These are phyloP conservation scores for Crucihimalaya himalaica DNA, from an alignment of 345 rosid species.

Conservation along the genomic window DNA sequence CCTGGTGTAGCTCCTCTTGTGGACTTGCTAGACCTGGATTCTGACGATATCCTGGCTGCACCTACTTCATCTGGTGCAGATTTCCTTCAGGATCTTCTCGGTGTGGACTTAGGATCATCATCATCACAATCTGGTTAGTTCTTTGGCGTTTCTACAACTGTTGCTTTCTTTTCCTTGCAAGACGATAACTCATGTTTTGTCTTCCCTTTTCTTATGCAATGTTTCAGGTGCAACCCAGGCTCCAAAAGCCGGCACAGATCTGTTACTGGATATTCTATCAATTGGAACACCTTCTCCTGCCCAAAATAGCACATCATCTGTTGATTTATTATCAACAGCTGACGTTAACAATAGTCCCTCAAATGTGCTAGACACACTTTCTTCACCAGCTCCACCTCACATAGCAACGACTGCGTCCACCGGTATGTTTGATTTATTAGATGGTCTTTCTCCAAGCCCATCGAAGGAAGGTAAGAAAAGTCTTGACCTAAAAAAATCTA, in stretches of 20 bases:
- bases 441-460: slow-evolving; percentile 68
- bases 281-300: slow-evolving; percentile 70
- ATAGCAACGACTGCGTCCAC: slow-evolving; percentile 48
- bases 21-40: slow-evolving; percentile 81
- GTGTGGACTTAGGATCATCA: slow-evolving; percentile 68
- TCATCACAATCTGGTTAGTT: slow-evolving; percentile 66
- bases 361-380: slow-evolving; percentile 51
- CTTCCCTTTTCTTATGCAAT: not conserved
- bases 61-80: slow-evolving; percentile 81
- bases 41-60: slow-evolving; percentile 77
- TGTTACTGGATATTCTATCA: slow-evolving; percentile 84
- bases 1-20: slow-evolving; percentile 74
- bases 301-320: slow-evolving; percentile 56
- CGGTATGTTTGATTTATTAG: slow-evolving; percentile 80
- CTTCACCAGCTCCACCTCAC: slow-evolving; percentile 48
- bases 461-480: slow-evolving; percentile 58
- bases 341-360: slow-evolving; percentile 47
- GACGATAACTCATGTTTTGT: not conserved
- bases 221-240: slow-evolving; percentile 57
- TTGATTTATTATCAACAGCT: slow-evolving; percentile 61
- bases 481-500: slow-evolving; percentile 13
- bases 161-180: slow-evolving; percentile 11
- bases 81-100: slow-evolving; percentile 91
- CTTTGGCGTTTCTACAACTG: slow-evolving; percentile 7
- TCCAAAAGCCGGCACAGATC: slow-evolving; percentile 78